Evolutionary conservation across 2,329 filamentous ascomycete genomes (phyloP).

Genomic region (Coleophoma cylindrospora): DNA sequence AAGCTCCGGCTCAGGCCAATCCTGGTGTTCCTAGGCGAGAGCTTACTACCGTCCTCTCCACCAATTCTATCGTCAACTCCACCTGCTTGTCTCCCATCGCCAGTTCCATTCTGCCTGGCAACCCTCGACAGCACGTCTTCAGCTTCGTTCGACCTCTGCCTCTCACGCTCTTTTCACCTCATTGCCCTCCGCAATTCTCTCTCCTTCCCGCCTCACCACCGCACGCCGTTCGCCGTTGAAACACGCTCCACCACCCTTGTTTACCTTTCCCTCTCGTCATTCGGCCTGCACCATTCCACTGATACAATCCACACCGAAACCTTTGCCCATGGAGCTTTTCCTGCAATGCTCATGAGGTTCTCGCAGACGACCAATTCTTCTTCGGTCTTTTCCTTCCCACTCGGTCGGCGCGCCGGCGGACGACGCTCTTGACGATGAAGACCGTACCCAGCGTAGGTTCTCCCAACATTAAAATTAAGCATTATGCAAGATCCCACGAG

Average conservation of each 20-base stretch:
- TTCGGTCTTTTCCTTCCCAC: constrained; percentile 15
- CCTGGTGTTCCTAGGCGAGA: too few relatives aligned
- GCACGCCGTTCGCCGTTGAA: background rate
- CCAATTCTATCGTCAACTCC: too few relatives aligned
- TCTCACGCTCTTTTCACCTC: background rate
- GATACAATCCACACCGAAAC: constrained; percentile 5
- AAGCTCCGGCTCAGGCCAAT: too few relatives aligned
- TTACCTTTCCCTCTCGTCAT: constrained; percentile 8
- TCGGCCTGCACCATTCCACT: background rate
- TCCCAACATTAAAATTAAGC: constrained; percentile 7
- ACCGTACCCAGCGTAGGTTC: constrained; percentile 26
- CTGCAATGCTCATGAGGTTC: constrained; percentile 21
- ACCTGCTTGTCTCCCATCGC: too few relatives aligned
- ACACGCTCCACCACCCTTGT: constrained; percentile 4
- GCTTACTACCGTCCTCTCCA: too few relatives aligned
- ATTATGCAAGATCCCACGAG: constrained; percentile 1
- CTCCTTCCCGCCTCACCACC: background rate
- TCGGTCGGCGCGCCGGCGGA: constrained; percentile 13
- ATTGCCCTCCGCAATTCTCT: background rate
- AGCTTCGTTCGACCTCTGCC: too few relatives aligned
- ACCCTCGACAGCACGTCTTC: too few relatives aligned
- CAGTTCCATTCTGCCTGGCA: too few relatives aligned
- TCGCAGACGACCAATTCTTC: constrained; percentile 13
- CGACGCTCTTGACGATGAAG: constrained; percentile 20
- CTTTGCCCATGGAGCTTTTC: constrained; percentile 17